These are phyloP conservation scores for Prunus davidiana DNA, from an alignment of 306 rosid genomes.

Conservation along the genomic window DNA sequence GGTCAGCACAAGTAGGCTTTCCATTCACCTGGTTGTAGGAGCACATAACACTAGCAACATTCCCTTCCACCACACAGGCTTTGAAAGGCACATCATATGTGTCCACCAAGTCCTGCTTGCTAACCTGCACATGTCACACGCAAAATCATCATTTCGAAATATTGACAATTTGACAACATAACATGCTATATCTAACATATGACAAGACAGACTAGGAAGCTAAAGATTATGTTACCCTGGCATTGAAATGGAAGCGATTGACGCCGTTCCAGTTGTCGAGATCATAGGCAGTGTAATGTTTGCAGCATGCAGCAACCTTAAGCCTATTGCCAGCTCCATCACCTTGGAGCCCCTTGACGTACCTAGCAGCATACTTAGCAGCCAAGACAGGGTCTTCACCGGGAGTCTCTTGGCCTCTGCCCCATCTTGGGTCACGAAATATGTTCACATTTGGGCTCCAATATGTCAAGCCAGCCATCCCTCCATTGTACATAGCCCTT, in stretches of 20 bases:
- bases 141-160: background rate
- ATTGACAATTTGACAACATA: background rate
- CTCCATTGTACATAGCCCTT: conserved; percentile 94
- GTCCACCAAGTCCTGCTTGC: conserved; percentile 79
- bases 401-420: conserved; percentile 91
- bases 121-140: conserved; percentile 42
- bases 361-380: conserved; percentile 66
- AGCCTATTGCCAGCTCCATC: conserved; percentile 54
- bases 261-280: conserved; percentile 90
- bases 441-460: conserved; percentile 98
- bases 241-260: conserved; percentile 83
- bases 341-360: conserved; percentile 81
- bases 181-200: too few species aligned
- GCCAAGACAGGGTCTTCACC: conserved; percentile 79
- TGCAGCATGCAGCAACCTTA: conserved; percentile 94
- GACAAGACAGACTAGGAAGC: background rate
- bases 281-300: conserved; percentile 92
- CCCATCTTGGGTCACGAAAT: conserved; percentile 94
- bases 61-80: conserved; percentile 78
- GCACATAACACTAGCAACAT: conserved; percentile 93
- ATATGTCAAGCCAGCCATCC: conserved; percentile 71
- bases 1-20: conserved; percentile 89
- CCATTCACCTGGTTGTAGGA: conserved; percentile 98
- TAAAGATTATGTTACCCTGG: conserved; percentile 43
- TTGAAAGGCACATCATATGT: conserved; percentile 83